A percentile compares a stretch with the other conserved stretches of the same genome.
These are phyloP conservation scores for Aspergillus sojae DNA, from an alignment of 2,329 filamentous ascomycete species.

Conservation along the genomic window DNA sequence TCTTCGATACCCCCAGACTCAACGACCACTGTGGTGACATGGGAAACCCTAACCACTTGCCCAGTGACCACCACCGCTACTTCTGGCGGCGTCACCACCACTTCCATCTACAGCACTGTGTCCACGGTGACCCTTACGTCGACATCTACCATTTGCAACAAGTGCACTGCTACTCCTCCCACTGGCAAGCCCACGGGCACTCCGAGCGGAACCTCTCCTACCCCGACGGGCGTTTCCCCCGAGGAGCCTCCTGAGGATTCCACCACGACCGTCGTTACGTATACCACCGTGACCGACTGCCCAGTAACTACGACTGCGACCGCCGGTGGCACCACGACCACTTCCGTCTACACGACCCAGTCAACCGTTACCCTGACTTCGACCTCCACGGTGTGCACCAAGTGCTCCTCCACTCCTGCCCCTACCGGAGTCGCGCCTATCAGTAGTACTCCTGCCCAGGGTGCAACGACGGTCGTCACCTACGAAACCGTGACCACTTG, in stretches of 20 bases:
- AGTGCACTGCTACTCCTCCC: conserved; percentile 19
- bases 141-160: conserved; percentile 29
- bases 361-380: conserved; percentile 18
- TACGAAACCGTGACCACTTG: conserved; percentile 36
- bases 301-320: conserved; percentile 38
- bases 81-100: conserved; percentile 51
- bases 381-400: conserved; percentile 6
- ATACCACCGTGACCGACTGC: conserved; percentile 32
- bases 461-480: conserved; percentile 28
- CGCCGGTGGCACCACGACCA: conserved; percentile 51
- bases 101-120: conserved; percentile 59
- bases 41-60: conserved; percentile 33
- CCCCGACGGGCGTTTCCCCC: conserved; percentile 4
- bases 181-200: background rate
- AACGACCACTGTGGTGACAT: conserved; percentile 31
- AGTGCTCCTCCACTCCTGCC: conserved; percentile 1
- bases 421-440: conserved; percentile 8
- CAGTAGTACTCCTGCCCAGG: conserved; percentile 7
- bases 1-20: conserved; percentile 13
- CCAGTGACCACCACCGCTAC: conserved; percentile 38
- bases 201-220: background rate
- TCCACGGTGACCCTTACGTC: conserved; percentile 49
- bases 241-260: background rate
- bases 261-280: conserved; percentile 27
- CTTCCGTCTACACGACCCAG: conserved; percentile 42